These are phyloP conservation scores for Saturnispora quitensis DNA, from an alignment of 805 yeast species.

Conservation along the genomic window DNA sequence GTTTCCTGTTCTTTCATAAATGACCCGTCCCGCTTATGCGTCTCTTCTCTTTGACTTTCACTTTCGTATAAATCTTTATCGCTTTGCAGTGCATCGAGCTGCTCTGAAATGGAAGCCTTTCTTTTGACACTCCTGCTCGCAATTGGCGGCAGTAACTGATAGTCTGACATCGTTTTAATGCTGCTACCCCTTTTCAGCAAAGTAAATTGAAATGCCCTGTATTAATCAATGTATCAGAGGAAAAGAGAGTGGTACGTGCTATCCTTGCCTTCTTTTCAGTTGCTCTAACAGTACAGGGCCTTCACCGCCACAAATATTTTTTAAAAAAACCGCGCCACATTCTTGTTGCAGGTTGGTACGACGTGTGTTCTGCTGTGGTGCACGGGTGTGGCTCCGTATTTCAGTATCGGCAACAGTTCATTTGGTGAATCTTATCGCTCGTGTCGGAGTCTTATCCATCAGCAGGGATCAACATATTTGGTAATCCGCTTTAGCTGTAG, in stretches of 20 bases:
- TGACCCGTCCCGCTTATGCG: neutral
- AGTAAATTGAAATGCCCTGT: neutral
- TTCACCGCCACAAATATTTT: neutral
- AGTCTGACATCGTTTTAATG: neutral
- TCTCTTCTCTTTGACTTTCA: neutral
- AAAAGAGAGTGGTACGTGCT: neutral
- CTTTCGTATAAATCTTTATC: neutral
- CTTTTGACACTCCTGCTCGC: neutral
- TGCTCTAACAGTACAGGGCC: neutral
- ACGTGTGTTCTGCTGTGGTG: neutral
- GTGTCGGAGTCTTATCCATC: neutral
- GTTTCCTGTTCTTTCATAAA: neutral
- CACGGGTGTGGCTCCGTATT: neutral
- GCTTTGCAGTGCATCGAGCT: constrained; percentile 1
- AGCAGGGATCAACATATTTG: neutral
- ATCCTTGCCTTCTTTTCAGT: neutral
- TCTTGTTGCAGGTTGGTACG: no score
- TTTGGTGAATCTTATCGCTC: neutral
- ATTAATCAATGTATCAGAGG: neutral
- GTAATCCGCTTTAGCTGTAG: neutral
- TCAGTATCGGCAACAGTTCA: neutral
- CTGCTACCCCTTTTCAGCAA: neutral
- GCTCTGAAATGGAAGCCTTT: constrained; percentile 4
- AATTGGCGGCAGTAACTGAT: neutral
- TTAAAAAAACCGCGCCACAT: neutral